phyloP scores from a whole-genome alignment of 495 filamentous ascomycete species.

The Penicillium mononematosum region DNA sequence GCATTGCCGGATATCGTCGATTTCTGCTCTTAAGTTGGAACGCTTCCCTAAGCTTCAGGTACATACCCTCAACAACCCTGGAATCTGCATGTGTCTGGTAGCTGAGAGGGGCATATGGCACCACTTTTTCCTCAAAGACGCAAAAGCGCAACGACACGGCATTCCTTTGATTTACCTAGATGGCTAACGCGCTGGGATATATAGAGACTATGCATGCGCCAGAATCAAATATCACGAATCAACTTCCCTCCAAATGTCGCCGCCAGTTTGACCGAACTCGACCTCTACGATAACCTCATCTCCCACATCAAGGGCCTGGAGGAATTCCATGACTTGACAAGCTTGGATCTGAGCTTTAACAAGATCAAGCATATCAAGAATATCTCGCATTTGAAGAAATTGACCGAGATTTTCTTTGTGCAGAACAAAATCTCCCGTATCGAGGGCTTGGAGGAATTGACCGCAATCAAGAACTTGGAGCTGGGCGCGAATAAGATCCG shows the following conservation, averaged over 20 bases:
- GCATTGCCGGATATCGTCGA: slow-evolving; percentile 78
- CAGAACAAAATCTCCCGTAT: slow-evolving; percentile 91
- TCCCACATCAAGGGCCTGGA: slow-evolving; percentile 83
- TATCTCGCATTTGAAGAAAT: slow-evolving; percentile 70
- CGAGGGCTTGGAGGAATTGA: slow-evolving; percentile 76
- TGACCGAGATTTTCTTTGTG: slow-evolving; percentile 88
- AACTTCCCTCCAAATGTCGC: slow-evolving; percentile 62
- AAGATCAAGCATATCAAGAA: slow-evolving; percentile 99
- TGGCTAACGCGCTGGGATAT: slow-evolving; percentile 11
- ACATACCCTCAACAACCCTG: slow-evolving; percentile 9
- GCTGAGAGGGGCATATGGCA: neutral
- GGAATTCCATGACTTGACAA: slow-evolving; percentile 67
- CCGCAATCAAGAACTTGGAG: slow-evolving; percentile 76
- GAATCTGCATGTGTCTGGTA: neutral
- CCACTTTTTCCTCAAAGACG: neutral
- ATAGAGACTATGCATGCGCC: slow-evolving; percentile 84
- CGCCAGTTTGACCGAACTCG: slow-evolving; percentile 71
- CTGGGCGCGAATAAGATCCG: slow-evolving; percentile 88
- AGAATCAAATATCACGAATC: slow-evolving; percentile 83
- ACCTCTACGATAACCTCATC: slow-evolving; percentile 98
- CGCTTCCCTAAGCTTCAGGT: slow-evolving; percentile 75
- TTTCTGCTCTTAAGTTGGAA: slow-evolving; percentile 73
- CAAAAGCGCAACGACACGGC: neutral
- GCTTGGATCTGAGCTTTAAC: slow-evolving; percentile 93
- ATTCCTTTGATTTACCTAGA: neutral